Conservation (phyloP, 1,284 basidiomycete species). For the Moesziomyces antarcticus region DNA sequence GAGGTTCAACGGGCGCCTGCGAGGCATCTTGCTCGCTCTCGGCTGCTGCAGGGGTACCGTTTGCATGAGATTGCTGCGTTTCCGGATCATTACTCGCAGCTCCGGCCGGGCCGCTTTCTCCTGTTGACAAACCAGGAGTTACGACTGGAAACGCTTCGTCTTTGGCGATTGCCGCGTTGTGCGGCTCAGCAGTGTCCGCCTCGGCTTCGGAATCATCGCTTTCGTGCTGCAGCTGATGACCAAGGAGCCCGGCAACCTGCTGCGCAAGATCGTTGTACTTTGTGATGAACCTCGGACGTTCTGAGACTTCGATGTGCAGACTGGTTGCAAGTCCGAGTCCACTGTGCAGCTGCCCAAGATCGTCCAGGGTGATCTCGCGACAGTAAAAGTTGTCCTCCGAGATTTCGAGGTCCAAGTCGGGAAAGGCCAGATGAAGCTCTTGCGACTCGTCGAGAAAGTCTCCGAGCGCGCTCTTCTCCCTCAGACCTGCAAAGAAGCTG, state of each 20-base stretch:
- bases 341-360: slow-evolving; percentile 58
- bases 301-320: slow-evolving; percentile 54
- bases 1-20: neutral
- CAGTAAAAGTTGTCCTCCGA: slow-evolving; percentile 64
- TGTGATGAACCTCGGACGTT: slow-evolving; percentile 59
- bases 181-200: slow-evolving; percentile 3
- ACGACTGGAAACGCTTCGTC: no score
- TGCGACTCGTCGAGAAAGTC: slow-evolving; percentile 65
- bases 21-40: slow-evolving; percentile 1
- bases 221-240: slow-evolving; percentile 31
- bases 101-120: no score
- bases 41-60: neutral
- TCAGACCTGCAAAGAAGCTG: slow-evolving; percentile 53
- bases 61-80: neutral
- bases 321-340: slow-evolving; percentile 52
- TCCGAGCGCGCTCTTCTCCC: slow-evolving; percentile 59
- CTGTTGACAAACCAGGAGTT: neutral
- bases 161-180: neutral
- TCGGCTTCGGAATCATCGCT: slow-evolving; percentile 32
- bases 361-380: slow-evolving; percentile 59
- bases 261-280: slow-evolving; percentile 63
- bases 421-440: slow-evolving; percentile 54
- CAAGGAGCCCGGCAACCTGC: slow-evolving; percentile 45
- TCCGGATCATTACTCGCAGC: no score
- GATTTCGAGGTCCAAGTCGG: slow-evolving; percentile 57